These are phyloP conservation scores for Collybia nuda DNA, from an alignment of 768 basidiomycete genomes.

Conservation along the genomic window DNA sequence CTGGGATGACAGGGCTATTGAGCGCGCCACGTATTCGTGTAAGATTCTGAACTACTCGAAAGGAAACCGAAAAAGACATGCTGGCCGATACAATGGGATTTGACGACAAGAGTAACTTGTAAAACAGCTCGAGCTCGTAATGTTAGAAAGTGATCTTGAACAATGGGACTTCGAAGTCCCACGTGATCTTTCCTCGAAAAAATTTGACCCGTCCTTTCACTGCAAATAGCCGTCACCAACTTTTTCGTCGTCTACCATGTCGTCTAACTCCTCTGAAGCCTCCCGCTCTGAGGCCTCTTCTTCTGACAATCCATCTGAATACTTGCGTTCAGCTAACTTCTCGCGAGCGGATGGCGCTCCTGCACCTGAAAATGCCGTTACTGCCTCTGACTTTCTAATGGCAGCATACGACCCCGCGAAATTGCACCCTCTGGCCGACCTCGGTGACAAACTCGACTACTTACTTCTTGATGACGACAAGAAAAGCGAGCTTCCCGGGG, in stretches of 20 bases:
- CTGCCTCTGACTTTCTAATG: conserved; percentile 85
- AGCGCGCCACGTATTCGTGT: too few species aligned
- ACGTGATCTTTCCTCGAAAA: conserved; percentile 14
- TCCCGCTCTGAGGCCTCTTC: conserved; percentile 34
- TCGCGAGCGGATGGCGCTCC: conserved; percentile 39
- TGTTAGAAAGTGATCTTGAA: not conserved
- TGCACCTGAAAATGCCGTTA: conserved; percentile 58
- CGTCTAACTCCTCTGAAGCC: conserved; percentile 21
- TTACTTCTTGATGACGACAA: conserved; percentile 96
- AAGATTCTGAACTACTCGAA: too few species aligned
- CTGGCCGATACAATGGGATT: conserved; percentile 1
- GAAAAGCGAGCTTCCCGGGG: conserved; percentile 85
- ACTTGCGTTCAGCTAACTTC: conserved; percentile 48
- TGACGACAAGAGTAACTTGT: not conserved
- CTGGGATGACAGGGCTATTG: too few species aligned
- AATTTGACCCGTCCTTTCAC: conserved; percentile 3
- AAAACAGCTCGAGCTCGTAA: too few species aligned
- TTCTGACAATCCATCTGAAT: conserved; percentile 44
- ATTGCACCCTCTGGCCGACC: conserved; percentile 90
- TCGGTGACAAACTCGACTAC: conserved; percentile 95
- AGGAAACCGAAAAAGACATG: conserved; percentile 13
- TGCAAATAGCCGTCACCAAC: not conserved
- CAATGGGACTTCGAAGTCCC: too few species aligned
- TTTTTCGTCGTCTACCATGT: conserved; percentile 25
- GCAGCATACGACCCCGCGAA: conserved; percentile 88